Base-by-base conservation (phyloP, 768 basidiomycete species). In the Agaricus blazei region DNA sequence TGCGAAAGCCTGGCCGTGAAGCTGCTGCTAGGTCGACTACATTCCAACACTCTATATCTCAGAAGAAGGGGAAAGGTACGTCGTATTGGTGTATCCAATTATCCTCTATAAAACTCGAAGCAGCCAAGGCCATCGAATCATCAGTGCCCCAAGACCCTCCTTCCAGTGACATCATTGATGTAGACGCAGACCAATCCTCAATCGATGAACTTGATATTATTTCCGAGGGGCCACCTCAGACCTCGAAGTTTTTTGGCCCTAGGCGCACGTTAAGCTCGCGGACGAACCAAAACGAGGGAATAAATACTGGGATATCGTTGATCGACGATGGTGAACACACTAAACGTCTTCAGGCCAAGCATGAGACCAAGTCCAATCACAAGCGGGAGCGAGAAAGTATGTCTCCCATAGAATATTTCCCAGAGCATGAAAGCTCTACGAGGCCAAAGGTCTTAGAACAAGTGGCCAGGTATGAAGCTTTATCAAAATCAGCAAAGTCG, bases 151-250 rank as follows among this genome's bases (percentile, higher is more conserved):
- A 11, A 38, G 34, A 34, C 2, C 11, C 34, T 34, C 28, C 27
- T 29, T 28, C 54, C 2, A 41, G 23, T 19, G 54, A 56, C 37
- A 29, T 56, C 29, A 56, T 56, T 37, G 54, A 56, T 23, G 48
- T 56, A n/a, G 54, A 56, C 42, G 54, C 54, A 1, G 54, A 44
- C 19, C 54, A 42, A 43, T 31, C n/a, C 14, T 56, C 54, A 15
- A 56, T 42, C n/a, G 54, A 56, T 36, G 54, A 49, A 28, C 54
- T 56, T 15, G 42, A 56, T 36, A 9, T 56, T n/a, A 42, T 37
- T 36, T 29, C 43, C 43, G 38, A 29, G 3, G 7, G 29, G 2
- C 27, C 41, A 36, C 24, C 40, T 34, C 49, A 14, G 24, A 48
- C n/a, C 19, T 56, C 48, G 26, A 4, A 23, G 14, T 56, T 49